These are phyloP conservation scores for Hibiscus mutabilis DNA, from an alignment of 345 rosid genomes.

Conservation along the genomic window DNA sequence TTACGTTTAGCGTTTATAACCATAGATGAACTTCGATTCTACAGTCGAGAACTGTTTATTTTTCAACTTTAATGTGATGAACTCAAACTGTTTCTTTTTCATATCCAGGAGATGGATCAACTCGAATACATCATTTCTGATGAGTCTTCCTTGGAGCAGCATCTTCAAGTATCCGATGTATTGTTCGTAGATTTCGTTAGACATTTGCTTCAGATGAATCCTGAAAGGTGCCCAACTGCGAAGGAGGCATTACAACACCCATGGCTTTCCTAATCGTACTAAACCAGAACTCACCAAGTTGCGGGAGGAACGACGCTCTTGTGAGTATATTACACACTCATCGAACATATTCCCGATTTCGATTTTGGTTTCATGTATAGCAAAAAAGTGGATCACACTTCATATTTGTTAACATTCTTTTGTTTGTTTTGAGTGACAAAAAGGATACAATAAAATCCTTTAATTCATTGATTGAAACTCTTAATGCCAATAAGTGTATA, in stretches of 20 bases:
- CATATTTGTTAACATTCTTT: not conserved
- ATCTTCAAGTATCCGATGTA: conserved; percentile 45
- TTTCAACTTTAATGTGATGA: not conserved
- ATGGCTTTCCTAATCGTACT: conserved; percentile 56
- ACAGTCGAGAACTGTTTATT: not conserved
- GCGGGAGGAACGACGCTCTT: not conserved
- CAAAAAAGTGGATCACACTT: not conserved
- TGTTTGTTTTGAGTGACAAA: conserved; percentile 15
- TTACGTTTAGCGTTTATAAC: not conserved
- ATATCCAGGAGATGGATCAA: conserved; percentile 62
- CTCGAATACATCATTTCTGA: conserved; percentile 70
- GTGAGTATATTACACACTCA: conserved; percentile 5
- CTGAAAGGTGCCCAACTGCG: conserved; percentile 71
- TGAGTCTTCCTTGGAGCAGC: conserved; percentile 59
- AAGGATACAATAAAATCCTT: conserved; percentile 10
- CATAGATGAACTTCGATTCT: not conserved
- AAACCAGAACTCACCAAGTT: not conserved
- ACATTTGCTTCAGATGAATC: conserved; percentile 72
- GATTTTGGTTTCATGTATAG: conserved; percentile 29
- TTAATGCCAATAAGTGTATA: not conserved
- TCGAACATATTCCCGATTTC: not conserved
- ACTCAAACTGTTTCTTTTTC: not conserved
- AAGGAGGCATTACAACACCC: conserved; percentile 76
- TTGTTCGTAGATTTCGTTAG: conserved; percentile 55
- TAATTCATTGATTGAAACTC: not conserved